Percentiles rank a stretch among this genome's conserved stretches.
These are phyloP conservation scores for Clonostachys chloroleuca DNA, from an alignment of 2,329 filamentous ascomycete genomes.

Conservation along the genomic window DNA sequence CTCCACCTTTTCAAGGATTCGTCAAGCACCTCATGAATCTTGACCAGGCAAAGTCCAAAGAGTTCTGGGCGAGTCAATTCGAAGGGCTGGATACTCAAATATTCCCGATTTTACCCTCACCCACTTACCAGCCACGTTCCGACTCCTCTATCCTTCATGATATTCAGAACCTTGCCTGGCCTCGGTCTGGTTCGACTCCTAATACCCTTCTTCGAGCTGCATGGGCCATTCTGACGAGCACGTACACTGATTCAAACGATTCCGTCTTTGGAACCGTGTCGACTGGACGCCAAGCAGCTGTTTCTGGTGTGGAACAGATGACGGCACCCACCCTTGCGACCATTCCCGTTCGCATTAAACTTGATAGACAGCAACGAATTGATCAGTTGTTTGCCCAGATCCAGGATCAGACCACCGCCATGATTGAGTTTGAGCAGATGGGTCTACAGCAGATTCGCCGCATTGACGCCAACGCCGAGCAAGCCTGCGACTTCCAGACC, in stretches of 20 bases:
- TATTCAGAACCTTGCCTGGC: conserved; percentile 21
- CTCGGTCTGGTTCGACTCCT: conserved; percentile 28
- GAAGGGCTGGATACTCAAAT: background rate
- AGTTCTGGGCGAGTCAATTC: conserved; percentile 28
- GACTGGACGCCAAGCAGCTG: conserved; percentile 8
- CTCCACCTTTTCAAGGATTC: conserved; percentile 32
- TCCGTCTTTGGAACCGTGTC: conserved; percentile 9
- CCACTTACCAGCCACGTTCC: background rate
- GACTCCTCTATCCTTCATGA: conserved; percentile 13
- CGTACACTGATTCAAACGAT: conserved; percentile 3
- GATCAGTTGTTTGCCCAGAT: conserved; percentile 3
- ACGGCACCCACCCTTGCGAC: conserved; percentile 9
- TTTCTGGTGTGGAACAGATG: conserved; percentile 9
- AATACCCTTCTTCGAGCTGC: conserved; percentile 4
- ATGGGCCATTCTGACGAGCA: conserved; percentile 7
- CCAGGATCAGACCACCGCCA: conserved; percentile 7
- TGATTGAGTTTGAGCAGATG: conserved; percentile 6
- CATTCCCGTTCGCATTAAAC: background rate
- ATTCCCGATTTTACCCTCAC: conserved; percentile 5
- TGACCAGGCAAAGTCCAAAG: conserved; percentile 24
- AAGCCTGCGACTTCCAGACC: conserved; percentile 13
- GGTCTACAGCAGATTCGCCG: conserved; percentile 3
- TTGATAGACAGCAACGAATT: conserved; percentile 1
- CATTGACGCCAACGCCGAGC: background rate
- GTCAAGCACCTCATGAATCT: conserved; percentile 30